Conservation (phyloP, 2,329 filamentous ascomycete genomes). For the Ophiostoma triangulosporum region DNA sequence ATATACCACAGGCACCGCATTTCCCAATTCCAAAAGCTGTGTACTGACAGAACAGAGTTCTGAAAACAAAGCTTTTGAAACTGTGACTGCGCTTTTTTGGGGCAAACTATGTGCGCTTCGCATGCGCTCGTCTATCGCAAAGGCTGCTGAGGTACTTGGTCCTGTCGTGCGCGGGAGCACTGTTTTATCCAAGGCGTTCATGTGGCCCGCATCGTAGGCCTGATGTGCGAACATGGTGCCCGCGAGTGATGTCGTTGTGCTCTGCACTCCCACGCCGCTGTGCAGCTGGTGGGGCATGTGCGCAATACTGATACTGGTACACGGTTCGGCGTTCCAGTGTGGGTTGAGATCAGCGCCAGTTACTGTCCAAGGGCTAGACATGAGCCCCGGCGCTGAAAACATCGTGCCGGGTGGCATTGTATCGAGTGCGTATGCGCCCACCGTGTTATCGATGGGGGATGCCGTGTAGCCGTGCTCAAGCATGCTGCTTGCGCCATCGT, state of each 20-base stretch:
- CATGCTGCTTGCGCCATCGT: not conserved
- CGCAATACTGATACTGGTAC: not conserved
- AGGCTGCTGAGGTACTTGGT: not conserved
- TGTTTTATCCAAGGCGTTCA: not conserved
- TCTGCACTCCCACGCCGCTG: not conserved
- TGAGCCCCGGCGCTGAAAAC: not conserved
- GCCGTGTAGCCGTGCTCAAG: not conserved
- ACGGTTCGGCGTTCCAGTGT: not conserved
- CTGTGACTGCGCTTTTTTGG: not conserved
- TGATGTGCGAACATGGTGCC: not conserved
- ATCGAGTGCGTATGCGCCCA: not conserved
- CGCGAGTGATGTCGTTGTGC: not conserved
- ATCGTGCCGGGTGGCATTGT: not conserved
- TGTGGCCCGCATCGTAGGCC: not conserved
- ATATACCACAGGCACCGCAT: slow-evolving; percentile 16
- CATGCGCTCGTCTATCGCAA: not conserved
- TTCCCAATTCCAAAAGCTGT: slow-evolving; percentile 24
- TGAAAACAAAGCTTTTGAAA: slow-evolving; percentile 2
- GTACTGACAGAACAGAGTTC: slow-evolving; percentile 26
- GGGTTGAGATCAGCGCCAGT: not conserved
- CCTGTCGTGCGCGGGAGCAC: not conserved
- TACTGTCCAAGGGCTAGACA: not conserved
- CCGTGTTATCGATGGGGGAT: not conserved
- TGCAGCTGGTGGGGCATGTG: not conserved
- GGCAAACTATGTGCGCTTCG: not conserved